A percentile compares a stretch with the other conserved stretches of the same genome.
Conservation (phyloP, 2,329 filamentous ascomycete species). For the Colletotrichum aenigma region DNA sequence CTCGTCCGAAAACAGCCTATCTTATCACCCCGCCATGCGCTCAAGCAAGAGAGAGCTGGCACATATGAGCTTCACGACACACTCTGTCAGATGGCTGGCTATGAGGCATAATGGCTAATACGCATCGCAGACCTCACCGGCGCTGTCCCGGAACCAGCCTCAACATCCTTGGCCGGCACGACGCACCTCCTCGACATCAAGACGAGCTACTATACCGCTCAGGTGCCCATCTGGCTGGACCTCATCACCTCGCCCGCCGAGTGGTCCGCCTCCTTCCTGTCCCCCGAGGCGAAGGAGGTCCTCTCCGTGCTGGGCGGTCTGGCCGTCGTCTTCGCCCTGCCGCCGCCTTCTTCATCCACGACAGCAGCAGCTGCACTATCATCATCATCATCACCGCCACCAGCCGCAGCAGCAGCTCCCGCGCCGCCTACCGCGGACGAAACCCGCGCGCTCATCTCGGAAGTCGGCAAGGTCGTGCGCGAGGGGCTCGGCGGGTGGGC, state of each 20-base stretch:
- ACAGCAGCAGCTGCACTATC: not conserved
- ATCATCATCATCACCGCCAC: not conserved
- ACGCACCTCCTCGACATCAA: conserved; percentile 60
- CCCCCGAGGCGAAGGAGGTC: conserved; percentile 66
- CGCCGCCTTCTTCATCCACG: not conserved
- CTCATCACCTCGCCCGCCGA: conserved; percentile 53
- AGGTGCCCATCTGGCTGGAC: conserved; percentile 72
- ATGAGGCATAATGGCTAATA: not conserved
- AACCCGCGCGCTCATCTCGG: conserved; percentile 48
- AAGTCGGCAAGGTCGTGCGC: conserved; percentile 59
- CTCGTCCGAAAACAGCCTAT: not conserved
- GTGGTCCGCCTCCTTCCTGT: conserved; percentile 65
- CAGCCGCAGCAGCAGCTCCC: not conserved
- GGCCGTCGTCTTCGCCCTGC: conserved; percentile 58
- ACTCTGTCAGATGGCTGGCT: not conserved
- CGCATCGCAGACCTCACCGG: conserved; percentile 56
- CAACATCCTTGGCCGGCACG: conserved; percentile 58
- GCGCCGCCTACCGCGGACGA: conserved; percentile 13
- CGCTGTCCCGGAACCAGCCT: conserved; percentile 40
- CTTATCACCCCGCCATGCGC: not conserved
- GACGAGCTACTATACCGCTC: conserved; percentile 66
- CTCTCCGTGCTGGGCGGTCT: conserved; percentile 64
- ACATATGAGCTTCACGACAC: not conserved
- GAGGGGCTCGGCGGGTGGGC: conserved; percentile 63
- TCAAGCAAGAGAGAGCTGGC: not conserved